phyloP scores from a whole-genome alignment of 345 rosid species.

The Gossypium anomalum region DNA sequence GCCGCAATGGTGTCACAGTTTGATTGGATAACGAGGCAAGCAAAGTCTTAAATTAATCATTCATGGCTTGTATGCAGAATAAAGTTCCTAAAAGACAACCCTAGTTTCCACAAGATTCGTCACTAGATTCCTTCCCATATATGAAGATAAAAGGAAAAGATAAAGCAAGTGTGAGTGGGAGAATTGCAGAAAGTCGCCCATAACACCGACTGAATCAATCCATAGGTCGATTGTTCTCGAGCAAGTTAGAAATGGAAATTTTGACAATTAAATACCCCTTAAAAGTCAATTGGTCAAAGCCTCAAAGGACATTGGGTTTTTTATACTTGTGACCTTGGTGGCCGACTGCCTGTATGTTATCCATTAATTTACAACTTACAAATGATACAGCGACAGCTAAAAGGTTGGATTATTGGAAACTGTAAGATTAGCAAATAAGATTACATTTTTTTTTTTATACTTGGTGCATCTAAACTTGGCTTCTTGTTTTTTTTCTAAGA shows the following conservation, averaged over 20 bases:
- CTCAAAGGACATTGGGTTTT: not conserved
- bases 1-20: not conserved
- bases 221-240: conserved; percentile 9
- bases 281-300: not conserved
- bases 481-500: too few relatives aligned
- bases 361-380: not conserved
- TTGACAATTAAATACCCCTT: not conserved
- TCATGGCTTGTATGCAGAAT: not conserved
- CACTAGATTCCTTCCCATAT: conserved; percentile 22
- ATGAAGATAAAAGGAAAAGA: not conserved
- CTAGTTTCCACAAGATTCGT: conserved; percentile 18
- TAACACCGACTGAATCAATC: conserved; percentile 30
- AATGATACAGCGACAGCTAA: not conserved
- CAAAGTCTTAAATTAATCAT: not conserved
- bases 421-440: too few relatives aligned
- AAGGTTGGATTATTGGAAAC: not conserved
- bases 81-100: conserved; percentile 18
- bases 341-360: not conserved
- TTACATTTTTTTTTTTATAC: too few relatives aligned
- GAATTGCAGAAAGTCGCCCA: conserved; percentile 18
- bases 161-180: conserved; percentile 11
- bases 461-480: too few relatives aligned
- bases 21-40: not conserved
- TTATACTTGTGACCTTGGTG: too few relatives aligned
- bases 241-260: conserved; percentile 15